phyloP scores from a whole-genome alignment of 345 rosid genomes.

The Hirschfeldia incana region DNA sequence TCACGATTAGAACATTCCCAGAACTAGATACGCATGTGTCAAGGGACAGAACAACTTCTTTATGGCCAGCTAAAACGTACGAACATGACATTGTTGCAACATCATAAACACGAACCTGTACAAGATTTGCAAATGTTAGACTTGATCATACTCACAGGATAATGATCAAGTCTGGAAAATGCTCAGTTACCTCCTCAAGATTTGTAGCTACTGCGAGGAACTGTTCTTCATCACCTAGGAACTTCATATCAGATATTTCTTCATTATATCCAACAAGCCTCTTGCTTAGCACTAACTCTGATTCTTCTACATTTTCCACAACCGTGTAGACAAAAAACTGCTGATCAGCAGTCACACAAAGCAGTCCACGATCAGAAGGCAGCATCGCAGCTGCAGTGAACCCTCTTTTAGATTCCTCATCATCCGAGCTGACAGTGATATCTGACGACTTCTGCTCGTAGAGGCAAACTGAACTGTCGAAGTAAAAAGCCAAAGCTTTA shows the following conservation, averaged over 20 bases:
- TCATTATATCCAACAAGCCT: slow-evolving; percentile 94
- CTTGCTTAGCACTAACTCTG: slow-evolving; percentile 51
- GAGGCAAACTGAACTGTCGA: slow-evolving; percentile 75
- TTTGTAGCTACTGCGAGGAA: slow-evolving; percentile 94
- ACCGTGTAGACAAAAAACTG: slow-evolving; percentile 70
- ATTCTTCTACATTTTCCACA: slow-evolving; percentile 47
- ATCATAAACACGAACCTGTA: slow-evolving; percentile 92
- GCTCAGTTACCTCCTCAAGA: slow-evolving; percentile 72
- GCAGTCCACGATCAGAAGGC: slow-evolving; percentile 73
- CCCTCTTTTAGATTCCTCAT: slow-evolving; percentile 67
- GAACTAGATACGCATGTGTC: slow-evolving; percentile 71
- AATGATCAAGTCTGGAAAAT: slow-evolving; percentile 17
- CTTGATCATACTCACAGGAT: slow-evolving; percentile 9
- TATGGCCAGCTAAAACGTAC: slow-evolving; percentile 82
- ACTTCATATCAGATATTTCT: slow-evolving; percentile 89
- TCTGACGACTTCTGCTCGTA: slow-evolving; percentile 83
- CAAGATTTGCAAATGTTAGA: slow-evolving; percentile 14
- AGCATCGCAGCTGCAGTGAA: slow-evolving; percentile 68
- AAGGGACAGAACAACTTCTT: slow-evolving; percentile 74
- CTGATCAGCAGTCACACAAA: slow-evolving; percentile 96
- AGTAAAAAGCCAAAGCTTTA: slow-evolving; percentile 33
- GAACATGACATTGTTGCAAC: slow-evolving; percentile 89
- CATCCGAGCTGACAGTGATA: slow-evolving; percentile 57
- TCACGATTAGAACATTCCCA: slow-evolving; percentile 63
- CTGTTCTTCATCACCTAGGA: slow-evolving; percentile 83